Base-by-base conservation (phyloP, 2,329 filamentous ascomycete species). In the Didymellaceae sp. region DNA sequence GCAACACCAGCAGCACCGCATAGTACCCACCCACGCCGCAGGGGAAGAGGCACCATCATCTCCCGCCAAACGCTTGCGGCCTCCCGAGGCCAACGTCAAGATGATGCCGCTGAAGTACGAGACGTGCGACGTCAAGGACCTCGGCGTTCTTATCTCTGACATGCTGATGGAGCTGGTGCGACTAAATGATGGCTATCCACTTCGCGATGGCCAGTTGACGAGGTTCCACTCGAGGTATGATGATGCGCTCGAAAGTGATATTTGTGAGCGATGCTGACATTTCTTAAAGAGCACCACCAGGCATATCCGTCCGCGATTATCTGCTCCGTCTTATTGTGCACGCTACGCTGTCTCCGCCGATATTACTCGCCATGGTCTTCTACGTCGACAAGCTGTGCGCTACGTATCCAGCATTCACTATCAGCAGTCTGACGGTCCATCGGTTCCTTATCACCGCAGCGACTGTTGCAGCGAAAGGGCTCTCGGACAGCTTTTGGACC, bases 291-390 rank as follows among this genome's bases (percentile, higher is more conserved):
- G 85, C 87, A 13, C 86, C 94, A 1, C 94, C 94, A 6, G 92
- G 90, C 43, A 99, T 99, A 52, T 96, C 91, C 20, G 93, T 99
- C 24, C 82, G 88, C 55, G 94, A 99, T 72, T 99, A 99, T 71
- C 82, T 99, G 26, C 89, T 94, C 66, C 87, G 94, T 57, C 81
- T 99, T 50, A 94, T 95, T 18, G 91, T 91, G 52, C 94, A 99
- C 71, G 94, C 94, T 20, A 97, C 93, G 0, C 81, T 99, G 3
- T 91, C 91, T 6, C 92, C 94, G 10, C 93, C 94, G 0, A 88
- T 99, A 41, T 81, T 99, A n/a, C 84, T 99, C 26, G 94, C 92
- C 62, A 97, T 99, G 91, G 94, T 99, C 49, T 99, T 95, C 71
- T 99, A 97, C 68, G 97, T 99, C 66, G 94, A 99, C 75, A 87